A percentile compares a stretch with the other conserved stretches of the same genome.
phyloP scores from a whole-genome alignment of 192 early-diverging fungal genomes.

The Rhizophagus clarus region DNA sequence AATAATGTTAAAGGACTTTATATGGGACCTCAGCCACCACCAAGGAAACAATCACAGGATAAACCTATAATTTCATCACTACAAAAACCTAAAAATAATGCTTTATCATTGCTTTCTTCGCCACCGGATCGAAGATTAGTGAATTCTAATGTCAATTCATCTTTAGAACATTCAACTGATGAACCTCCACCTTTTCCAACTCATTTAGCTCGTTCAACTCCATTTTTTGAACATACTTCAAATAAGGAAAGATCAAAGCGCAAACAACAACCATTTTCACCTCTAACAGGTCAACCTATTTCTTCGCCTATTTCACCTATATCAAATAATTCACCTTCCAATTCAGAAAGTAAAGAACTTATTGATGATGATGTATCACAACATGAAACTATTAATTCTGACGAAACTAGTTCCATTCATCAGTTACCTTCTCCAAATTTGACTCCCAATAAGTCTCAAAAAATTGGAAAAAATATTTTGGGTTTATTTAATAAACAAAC shows the following conservation, averaged over 20 bases:
- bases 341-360: neutral
- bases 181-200: slow-evolving; percentile 18
- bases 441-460: neutral
- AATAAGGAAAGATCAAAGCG: neutral
- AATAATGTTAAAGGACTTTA: neutral
- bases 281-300: no score
- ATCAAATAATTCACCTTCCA: neutral
- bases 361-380: no score
- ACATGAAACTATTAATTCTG: neutral
- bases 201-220: neutral
- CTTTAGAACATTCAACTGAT: neutral
- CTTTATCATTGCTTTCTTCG: slow-evolving; percentile 1
- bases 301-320: no score
- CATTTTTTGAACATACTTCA: neutral
- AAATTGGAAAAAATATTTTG: neutral
- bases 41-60: neutral
- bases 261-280: neutral
- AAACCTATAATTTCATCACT: neutral
- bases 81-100: neutral
- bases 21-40: neutral
- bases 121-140: neutral
- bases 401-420: neutral
- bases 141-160: neutral
- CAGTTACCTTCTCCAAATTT: neutral
- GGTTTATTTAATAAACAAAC: slow-evolving; percentile 31